phyloP scores from a whole-genome alignment of 83 land plant species.

The Picea engelmannii region DNA sequence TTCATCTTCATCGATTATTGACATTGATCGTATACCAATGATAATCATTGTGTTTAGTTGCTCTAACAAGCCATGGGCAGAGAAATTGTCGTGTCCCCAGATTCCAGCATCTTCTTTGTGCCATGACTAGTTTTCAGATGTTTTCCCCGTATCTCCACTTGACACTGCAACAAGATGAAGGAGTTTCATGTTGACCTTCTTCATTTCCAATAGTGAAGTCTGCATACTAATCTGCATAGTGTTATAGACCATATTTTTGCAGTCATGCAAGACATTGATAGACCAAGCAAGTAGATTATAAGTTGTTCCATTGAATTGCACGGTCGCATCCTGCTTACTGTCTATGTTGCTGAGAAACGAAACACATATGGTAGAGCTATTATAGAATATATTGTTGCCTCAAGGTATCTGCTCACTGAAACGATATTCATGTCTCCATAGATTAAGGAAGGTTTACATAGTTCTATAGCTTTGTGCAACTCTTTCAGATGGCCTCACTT shows the following conservation, averaged over 20 bases:
- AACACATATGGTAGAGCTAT: neutral
- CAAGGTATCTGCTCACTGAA: slow-evolving; percentile 23
- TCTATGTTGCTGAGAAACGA: slow-evolving; percentile 62
- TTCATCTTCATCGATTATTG: slow-evolving; percentile 23
- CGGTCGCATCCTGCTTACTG: slow-evolving; percentile 27
- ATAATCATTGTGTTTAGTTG: slow-evolving; percentile 72
- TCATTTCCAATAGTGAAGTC: slow-evolving; percentile 35
- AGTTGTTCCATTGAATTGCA: slow-evolving; percentile 40
- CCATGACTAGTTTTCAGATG: slow-evolving; percentile 36
- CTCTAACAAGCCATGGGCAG: slow-evolving; percentile 45
- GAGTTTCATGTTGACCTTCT: neutral
- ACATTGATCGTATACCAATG: slow-evolving; percentile 81
- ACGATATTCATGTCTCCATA: slow-evolving; percentile 17
- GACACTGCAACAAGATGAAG: neutral
- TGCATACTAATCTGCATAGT: slow-evolving; percentile 58
- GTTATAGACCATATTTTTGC: slow-evolving; percentile 67
- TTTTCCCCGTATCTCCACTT: neutral
- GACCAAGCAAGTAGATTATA: slow-evolving; percentile 85
- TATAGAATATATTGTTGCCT: slow-evolving; percentile 19
- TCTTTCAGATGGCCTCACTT: too few relatives aligned
- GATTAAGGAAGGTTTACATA: slow-evolving; percentile 29
- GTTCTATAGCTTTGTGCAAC: slow-evolving; percentile 7
- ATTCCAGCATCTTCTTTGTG: slow-evolving; percentile 27
- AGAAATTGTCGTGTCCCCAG: slow-evolving; percentile 21
- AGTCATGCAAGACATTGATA: slow-evolving; percentile 85